A percentile compares a stretch with the other conserved stretches of the same genome.
Evolutionary conservation across 768 basidiomycete species (phyloP).

Genomic region (Dioszegia hungarica): DNA sequence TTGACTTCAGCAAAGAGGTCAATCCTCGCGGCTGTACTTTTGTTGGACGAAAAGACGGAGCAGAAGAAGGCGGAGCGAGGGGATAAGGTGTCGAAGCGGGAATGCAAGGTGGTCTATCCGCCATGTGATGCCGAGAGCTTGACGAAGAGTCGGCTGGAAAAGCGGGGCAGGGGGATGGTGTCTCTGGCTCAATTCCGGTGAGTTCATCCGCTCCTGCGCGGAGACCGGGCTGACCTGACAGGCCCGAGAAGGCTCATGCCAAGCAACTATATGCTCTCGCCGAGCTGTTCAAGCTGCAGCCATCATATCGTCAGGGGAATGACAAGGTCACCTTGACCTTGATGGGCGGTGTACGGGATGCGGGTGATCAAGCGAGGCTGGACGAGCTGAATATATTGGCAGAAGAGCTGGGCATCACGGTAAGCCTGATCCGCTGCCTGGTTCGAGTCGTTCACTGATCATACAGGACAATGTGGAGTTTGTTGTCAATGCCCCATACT

Average conservation of each 20-base stretch:
- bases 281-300: constrained; percentile 58
- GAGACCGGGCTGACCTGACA: constrained; percentile 3
- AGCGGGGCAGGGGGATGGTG: constrained; percentile 63
- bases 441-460: constrained; percentile 2
- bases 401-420: constrained; percentile 61
- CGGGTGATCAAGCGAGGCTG: constrained; percentile 67
- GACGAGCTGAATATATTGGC: constrained; percentile 59
- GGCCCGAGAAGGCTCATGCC: constrained; percentile 87
- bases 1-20: constrained; percentile 49
- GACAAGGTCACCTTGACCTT: constrained; percentile 62
- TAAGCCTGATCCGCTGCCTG: constrained; percentile 43
- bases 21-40: constrained; percentile 22
- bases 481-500: constrained; percentile 74
- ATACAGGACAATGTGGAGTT: constrained; percentile 68
- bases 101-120: constrained; percentile 67
- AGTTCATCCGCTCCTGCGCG: neutral
- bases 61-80: constrained; percentile 13
- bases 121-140: constrained; percentile 83
- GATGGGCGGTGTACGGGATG: constrained; percentile 80
- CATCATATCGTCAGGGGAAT: constrained; percentile 54
- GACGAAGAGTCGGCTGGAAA: constrained; percentile 41
- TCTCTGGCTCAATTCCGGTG: constrained; percentile 89
- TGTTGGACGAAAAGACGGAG: constrained; percentile 34
- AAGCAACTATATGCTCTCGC: constrained; percentile 70
- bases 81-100: constrained; percentile 11